Conservation (phyloP, 768 basidiomycete species). For the Lentinula detonsa region DNA sequence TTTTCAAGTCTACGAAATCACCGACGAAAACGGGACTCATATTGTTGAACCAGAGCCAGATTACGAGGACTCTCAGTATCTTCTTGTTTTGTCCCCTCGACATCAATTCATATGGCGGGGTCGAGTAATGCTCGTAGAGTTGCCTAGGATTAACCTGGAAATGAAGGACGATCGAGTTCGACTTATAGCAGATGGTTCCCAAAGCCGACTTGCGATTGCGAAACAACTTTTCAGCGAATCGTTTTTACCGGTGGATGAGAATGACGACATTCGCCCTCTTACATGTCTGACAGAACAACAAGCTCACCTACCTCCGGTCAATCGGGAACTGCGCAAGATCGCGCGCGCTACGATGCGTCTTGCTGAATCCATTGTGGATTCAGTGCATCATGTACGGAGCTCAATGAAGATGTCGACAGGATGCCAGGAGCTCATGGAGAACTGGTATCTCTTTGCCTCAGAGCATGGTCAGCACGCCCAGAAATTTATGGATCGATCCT, state of each 20-base stretch:
- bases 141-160: conserved; percentile 76
- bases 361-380: conserved; percentile 89
- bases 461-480: conserved; percentile 91
- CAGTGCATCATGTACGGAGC: conserved; percentile 79
- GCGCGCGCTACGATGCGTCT: conserved; percentile 83
- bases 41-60: conserved; percentile 26
- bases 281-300: conserved; percentile 70
- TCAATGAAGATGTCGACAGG: conserved; percentile 54
- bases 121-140: conserved; percentile 68
- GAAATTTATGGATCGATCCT: conserved; percentile 75
- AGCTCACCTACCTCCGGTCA: conserved; percentile 87
- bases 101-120: conserved; percentile 91
- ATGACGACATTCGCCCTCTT: conserved; percentile 43
- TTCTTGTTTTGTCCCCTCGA: conserved; percentile 82
- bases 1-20: conserved; percentile 68
- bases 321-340: conserved; percentile 86
- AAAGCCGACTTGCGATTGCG: conserved; percentile 64
- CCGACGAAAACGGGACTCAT: conserved; percentile 47
- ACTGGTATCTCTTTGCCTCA: conserved; percentile 96
- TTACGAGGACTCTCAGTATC: conserved; percentile 62
- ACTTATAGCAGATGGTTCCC: conserved; percentile 85
- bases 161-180: conserved; percentile 86
- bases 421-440: conserved; percentile 83
- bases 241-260: conserved; percentile 59
- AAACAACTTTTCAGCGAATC: conserved; percentile 72